Evolutionary conservation across 2,329 filamentous ascomycete species (phyloP).

Genomic region (Diaporthe eres): DNA sequence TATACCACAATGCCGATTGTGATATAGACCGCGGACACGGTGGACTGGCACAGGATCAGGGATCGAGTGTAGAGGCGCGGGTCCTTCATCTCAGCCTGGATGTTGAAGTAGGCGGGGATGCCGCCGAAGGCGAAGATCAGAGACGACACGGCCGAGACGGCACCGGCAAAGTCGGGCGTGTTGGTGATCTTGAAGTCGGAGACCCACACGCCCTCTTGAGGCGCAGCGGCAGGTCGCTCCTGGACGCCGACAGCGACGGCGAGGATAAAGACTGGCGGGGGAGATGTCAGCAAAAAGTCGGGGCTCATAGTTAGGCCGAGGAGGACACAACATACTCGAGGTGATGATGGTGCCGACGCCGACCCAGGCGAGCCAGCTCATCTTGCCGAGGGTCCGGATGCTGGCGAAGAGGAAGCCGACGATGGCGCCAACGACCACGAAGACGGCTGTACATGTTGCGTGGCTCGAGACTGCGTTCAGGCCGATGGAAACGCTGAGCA

Average conservation of each 20-base stretch:
- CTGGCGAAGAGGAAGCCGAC: constrained; percentile 45
- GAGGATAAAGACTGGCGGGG: constrained; percentile 56
- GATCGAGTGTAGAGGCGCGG: constrained; percentile 61
- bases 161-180: constrained; percentile 64
- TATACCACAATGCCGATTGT: constrained; percentile 50
- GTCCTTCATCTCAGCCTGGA: constrained; percentile 71
- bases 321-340: neutral
- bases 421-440: constrained; percentile 46
- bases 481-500: constrained; percentile 44
- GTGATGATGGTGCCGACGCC: constrained; percentile 63
- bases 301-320: neutral
- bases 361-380: constrained; percentile 55
- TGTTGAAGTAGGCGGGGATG: constrained; percentile 67
- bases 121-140: constrained; percentile 70
- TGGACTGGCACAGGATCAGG: constrained; percentile 44
- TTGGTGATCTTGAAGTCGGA: constrained; percentile 67
- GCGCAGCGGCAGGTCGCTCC: constrained; percentile 69
- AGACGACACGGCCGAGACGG: constrained; percentile 65
- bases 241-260: constrained; percentile 54
- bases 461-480: constrained; percentile 49
- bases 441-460: constrained; percentile 47
- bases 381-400: constrained; percentile 43
- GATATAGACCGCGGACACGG: constrained; percentile 49
- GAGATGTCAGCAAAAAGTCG: neutral
- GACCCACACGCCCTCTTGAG: constrained; percentile 58